A percentile compares a stretch with the other conserved stretches of the same genome.
phyloP scores from a whole-genome alignment of 2,329 filamentous ascomycete genomes.

The Xylaria sp. region DNA sequence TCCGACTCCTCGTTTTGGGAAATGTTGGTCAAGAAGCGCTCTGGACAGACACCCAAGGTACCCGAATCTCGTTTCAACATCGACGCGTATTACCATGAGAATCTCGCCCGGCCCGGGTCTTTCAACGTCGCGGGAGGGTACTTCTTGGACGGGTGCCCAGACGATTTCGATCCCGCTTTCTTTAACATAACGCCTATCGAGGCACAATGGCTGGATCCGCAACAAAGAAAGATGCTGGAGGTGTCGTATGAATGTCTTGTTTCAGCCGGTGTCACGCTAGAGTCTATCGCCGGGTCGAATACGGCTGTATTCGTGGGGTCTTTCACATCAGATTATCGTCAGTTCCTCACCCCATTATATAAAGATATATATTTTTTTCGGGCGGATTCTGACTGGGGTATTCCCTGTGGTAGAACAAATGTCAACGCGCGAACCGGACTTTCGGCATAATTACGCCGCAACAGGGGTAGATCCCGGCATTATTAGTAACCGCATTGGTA shows the following conservation, averaged over 20 bases:
- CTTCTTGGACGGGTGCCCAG: constrained; percentile 29
- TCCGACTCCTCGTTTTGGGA: constrained; percentile 31
- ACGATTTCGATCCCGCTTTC: constrained; percentile 42
- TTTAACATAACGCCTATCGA: constrained; percentile 49
- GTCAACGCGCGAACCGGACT: constrained; percentile 33
- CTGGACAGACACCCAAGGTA: constrained; percentile 26
- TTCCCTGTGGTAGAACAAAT: constrained; percentile 33
- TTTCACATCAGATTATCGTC: constrained; percentile 36
- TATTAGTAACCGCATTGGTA: constrained; percentile 45
- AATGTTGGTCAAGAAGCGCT: constrained; percentile 27
- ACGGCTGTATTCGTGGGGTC: constrained; percentile 39
- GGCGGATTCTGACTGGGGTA: constrained; percentile 15
- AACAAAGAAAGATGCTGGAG: constrained; percentile 49
- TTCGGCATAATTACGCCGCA: constrained; percentile 36
- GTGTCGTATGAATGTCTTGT: constrained; percentile 51
- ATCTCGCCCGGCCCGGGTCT: constrained; percentile 26
- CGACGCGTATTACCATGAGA: constrained; percentile 30
- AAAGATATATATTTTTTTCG: neutral
- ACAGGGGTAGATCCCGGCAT: constrained; percentile 46
- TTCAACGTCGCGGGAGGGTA: constrained; percentile 35
- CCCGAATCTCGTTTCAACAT: constrained; percentile 32
- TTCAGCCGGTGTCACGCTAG: constrained; percentile 43
- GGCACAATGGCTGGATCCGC: constrained; percentile 49
- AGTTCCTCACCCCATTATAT: constrained; percentile 19
- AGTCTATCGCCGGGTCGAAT: constrained; percentile 36